Base-by-base conservation (phyloP, 192 early-diverging fungal species). In the Glomus cerebriforme region DNA sequence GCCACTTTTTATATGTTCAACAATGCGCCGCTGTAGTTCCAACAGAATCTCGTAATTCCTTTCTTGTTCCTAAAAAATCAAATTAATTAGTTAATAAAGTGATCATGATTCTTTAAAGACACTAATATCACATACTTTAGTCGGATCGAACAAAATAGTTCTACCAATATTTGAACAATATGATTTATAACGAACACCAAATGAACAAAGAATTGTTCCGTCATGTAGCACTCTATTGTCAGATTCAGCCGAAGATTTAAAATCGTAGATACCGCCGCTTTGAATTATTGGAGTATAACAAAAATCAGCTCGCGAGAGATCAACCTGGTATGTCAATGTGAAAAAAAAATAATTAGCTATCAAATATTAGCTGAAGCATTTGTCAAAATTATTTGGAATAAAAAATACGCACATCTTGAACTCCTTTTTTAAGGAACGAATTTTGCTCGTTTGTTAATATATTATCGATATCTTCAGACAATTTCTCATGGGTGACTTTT, bases 121-220 rank as follows among this genome's bases (percentile, higher is more conserved):
- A 2, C 19, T 1, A 17, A 2, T 22, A 45, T 37, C 8, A 47
- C 59, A 64, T 22, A 67, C 88, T 83, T 95, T 94, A 82, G 86
- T 93, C 19, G 98, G 96, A 79, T 95, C 93, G 49, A 99, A 95
- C 78, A 99, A 83, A 71, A 95, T 97, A 10, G 98, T 98, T 77
- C 98, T 88, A 22, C 92, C 92, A 81, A 99, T 89, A 67, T 96
- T 96, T 47, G 98, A 96, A 85, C 94, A 98, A 80, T 98, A 99
- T 34, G 88, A 93, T 84, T 93, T 94, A 88, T 98, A 99, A 22
- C 98, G 91, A 35, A 96, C 90, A 78, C 96, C 97, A 7, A 99
- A 85, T 6, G 96, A 95, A 85, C 96, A 98, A 59, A 99, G 81
- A 49, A 99, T 92, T 0, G 94, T 96, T 37, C 96, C 96, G 24